phyloP scores from a whole-genome alignment of 192 early-diverging fungal genomes.

The Mycoemilia scoparia region DNA sequence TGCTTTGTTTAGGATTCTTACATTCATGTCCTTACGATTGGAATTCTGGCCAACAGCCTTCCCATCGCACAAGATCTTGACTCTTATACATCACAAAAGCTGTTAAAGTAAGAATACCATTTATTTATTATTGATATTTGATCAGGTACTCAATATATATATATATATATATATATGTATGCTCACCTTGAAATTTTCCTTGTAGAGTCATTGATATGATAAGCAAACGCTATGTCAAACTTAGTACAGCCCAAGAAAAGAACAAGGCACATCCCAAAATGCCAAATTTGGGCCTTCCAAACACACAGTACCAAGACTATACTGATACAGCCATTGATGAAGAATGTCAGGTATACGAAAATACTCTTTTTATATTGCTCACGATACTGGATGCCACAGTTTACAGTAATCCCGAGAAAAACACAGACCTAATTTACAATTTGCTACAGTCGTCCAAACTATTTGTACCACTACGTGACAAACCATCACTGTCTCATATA shows the following conservation, averaged over 20 bases:
- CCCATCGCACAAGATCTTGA: slow-evolving; percentile 7
- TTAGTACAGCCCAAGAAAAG: too few species aligned
- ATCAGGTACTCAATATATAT: too few species aligned
- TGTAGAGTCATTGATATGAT: slow-evolving; percentile 29
- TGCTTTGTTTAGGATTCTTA: too few species aligned
- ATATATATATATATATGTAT: too few species aligned
- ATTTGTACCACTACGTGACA: slow-evolving; percentile 8
- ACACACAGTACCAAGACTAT: too few species aligned
- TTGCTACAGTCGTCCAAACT: slow-evolving; percentile 20
- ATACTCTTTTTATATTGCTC: slow-evolving; percentile 13
- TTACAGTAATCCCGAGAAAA: slow-evolving; percentile 20
- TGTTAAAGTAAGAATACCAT: too few species aligned
- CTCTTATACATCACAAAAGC: slow-evolving; percentile 16
- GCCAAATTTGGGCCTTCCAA: slow-evolving; percentile 1
- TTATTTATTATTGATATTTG: too few species aligned
- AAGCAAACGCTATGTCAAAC: slow-evolving; percentile 8
- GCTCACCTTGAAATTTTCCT: too few species aligned
- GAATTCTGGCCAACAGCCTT: slow-evolving; percentile 15
- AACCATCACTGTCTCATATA: not conserved
- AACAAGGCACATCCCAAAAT: too few species aligned
- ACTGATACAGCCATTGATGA: too few species aligned
- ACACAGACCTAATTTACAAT: slow-evolving; percentile 24
- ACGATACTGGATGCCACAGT: slow-evolving; percentile 13
- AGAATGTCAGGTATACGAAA: slow-evolving; percentile 12
- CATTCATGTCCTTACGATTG: slow-evolving; percentile 15